These are phyloP conservation scores for Vitis rupestris DNA, from an alignment of 164 flowering plant species.

Conservation along the genomic window DNA sequence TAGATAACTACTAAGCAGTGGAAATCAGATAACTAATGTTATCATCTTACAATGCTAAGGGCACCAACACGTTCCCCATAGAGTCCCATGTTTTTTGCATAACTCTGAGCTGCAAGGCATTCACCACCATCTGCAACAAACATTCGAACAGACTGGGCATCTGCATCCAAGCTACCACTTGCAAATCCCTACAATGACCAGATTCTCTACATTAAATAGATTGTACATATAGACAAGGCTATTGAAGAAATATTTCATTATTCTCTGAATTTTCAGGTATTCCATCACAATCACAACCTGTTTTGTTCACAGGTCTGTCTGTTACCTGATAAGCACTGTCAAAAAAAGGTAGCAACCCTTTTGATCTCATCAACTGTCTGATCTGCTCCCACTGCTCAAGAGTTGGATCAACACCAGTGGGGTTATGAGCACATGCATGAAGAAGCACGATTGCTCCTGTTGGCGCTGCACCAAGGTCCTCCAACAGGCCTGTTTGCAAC, in stretches of 20 bases:
- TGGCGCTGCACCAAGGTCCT: constrained; percentile 88
- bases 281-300: too few relatives aligned
- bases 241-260: too few relatives aligned
- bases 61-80: constrained; percentile 99
- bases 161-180: constrained; percentile 93
- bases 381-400: constrained; percentile 93
- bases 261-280: too few relatives aligned
- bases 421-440: constrained; percentile 79
- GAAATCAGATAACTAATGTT: too few relatives aligned
- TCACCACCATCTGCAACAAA: constrained; percentile 99
- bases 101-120: constrained; percentile 90
- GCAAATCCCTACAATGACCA: constrained; percentile 78
- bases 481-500: constrained; percentile 63
- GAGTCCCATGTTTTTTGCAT: constrained; percentile 97
- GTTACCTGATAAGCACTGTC: constrained; percentile 98
- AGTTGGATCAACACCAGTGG: constrained; percentile 99
- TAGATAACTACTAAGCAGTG: too few relatives aligned
- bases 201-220: neutral
- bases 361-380: constrained; percentile 85
- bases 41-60: constrained; percentile 81
- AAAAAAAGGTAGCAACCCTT: constrained; percentile 85
- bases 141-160: constrained; percentile 88
- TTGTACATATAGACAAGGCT: too few relatives aligned
- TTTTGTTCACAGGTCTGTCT: too few relatives aligned
- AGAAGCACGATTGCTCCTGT: constrained; percentile 61